A percentile compares a stretch with the other conserved stretches of the same genome.
These are phyloP conservation scores for Aurantiochytrium sp. DNA, from an alignment of 108 stramenopile genomes.

Conservation along the genomic window DNA sequence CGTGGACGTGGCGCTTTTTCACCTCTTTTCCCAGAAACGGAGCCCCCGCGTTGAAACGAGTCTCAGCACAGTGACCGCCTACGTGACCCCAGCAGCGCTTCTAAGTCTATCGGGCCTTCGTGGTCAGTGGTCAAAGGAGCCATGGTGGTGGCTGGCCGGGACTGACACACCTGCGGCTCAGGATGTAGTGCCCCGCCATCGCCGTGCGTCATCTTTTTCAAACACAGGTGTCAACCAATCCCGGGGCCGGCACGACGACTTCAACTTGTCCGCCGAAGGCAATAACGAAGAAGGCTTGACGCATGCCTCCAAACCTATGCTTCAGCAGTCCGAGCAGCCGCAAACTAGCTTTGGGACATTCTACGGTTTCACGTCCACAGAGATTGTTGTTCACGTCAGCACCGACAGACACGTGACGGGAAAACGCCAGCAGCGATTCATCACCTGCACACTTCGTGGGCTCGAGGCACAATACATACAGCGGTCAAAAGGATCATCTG, in stretches of 20 bases:
- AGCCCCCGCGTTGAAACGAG: neutral
- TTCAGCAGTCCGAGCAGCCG: too few relatives aligned
- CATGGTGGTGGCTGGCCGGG: neutral
- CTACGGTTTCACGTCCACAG: neutral
- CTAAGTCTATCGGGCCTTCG: neutral
- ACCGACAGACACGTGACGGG: neutral
- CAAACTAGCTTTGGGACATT: neutral
- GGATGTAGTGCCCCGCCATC: neutral
- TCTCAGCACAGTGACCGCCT: neutral
- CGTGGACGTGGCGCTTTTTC: neutral
- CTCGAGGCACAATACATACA: neutral
- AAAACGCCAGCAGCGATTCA: neutral
- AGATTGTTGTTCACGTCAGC: neutral
- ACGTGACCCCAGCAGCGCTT: neutral
- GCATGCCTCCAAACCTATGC: too few relatives aligned
- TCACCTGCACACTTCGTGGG: neutral
- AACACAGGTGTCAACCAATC: neutral
- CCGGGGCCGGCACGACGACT: too few relatives aligned
- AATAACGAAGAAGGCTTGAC: too few relatives aligned
- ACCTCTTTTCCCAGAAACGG: neutral
- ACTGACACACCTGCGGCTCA: neutral
- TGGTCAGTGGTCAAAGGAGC: neutral
- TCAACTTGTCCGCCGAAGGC: too few relatives aligned
- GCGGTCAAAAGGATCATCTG: neutral
- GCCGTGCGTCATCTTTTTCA: neutral